Evolutionary conservation across 2,329 filamentous ascomycete species (phyloP).

Genomic region (Penicillium vulpinum): DNA sequence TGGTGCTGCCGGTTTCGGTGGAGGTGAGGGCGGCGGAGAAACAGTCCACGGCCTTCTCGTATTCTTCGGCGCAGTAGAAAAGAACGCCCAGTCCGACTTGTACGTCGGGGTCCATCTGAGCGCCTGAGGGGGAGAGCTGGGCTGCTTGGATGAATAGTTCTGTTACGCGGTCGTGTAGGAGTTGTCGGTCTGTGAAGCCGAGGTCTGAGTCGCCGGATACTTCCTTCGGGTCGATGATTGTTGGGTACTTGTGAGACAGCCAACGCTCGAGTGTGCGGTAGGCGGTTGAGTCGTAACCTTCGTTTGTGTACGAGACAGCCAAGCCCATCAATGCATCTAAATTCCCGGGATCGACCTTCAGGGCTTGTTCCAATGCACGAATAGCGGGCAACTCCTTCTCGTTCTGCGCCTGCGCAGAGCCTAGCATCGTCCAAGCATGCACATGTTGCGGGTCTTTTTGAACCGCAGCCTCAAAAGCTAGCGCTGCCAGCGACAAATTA

Average conservation of each 20-base stretch:
- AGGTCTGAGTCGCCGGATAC: conserved; percentile 77
- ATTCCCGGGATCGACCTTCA: conserved; percentile 85
- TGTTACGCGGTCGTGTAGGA: conserved; percentile 87
- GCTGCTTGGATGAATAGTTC: conserved; percentile 89
- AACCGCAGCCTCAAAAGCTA: conserved; percentile 94
- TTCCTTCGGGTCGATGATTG: conserved; percentile 70
- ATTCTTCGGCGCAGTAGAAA: conserved; percentile 97
- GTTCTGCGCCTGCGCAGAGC: conserved; percentile 92
- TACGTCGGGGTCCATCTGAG: conserved; percentile 97
- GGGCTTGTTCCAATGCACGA: conserved; percentile 83
- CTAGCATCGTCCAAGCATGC: conserved; percentile 90
- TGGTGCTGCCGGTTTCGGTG: conserved; percentile 78
- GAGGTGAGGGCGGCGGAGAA: conserved; percentile 88
- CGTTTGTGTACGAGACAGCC: conserved; percentile 96
- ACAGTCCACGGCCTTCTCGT: conserved; percentile 98
- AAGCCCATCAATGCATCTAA: conserved; percentile 90
- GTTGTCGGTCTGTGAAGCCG: conserved; percentile 89
- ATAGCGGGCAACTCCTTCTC: conserved; percentile 98
- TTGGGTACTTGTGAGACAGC: conserved; percentile 92
- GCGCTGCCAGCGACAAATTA: conserved; percentile 86
- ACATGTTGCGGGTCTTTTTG: conserved; percentile 86
- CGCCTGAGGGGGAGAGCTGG: conserved; percentile 84
- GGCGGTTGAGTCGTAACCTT: conserved; percentile 95
- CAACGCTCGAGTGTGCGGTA: conserved; percentile 96
- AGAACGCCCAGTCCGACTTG: conserved; percentile 95